Evolutionary conservation across 2,329 filamentous ascomycete genomes (phyloP).

Genomic region (Bipolaris gigantea): DNA sequence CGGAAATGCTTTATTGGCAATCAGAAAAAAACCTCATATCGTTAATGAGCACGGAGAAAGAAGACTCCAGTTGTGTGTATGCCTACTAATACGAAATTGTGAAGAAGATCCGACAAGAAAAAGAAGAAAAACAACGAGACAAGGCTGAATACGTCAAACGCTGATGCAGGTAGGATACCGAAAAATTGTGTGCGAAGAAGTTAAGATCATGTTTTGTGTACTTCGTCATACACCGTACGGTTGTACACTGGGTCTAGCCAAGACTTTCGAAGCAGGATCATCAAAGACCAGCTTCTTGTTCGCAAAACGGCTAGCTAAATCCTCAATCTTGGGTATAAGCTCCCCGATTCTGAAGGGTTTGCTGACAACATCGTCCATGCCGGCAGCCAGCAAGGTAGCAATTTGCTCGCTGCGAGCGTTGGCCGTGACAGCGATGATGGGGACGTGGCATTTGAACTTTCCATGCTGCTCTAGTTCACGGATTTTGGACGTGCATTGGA

Average conservation of each 20-base stretch:
- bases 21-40: too few species aligned
- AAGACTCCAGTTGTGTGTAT: too few species aligned
- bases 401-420: slow-evolving; percentile 48
- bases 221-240: slow-evolving; percentile 4
- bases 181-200: too few species aligned
- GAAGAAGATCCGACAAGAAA: too few species aligned
- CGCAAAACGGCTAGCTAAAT: slow-evolving; percentile 41
- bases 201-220: not conserved
- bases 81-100: too few species aligned
- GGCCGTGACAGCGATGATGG: slow-evolving; percentile 49
- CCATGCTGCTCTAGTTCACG: slow-evolving; percentile 43
- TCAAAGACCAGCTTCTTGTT: not conserved
- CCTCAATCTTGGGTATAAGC: slow-evolving; percentile 55
- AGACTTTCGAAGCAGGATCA: not conserved
- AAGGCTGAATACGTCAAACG: too few species aligned
- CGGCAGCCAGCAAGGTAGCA: slow-evolving; percentile 41
- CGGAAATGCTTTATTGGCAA: too few species aligned
- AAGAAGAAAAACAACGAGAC: too few species aligned
- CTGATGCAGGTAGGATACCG: too few species aligned
- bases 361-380: slow-evolving; percentile 54
- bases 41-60: too few species aligned
- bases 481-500: slow-evolving; percentile 44
- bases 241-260: not conserved
- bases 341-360: slow-evolving; percentile 57
- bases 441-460: slow-evolving; percentile 40